Conservation (phyloP, 768 basidiomycete species). For the Boletus sp. region DNA sequence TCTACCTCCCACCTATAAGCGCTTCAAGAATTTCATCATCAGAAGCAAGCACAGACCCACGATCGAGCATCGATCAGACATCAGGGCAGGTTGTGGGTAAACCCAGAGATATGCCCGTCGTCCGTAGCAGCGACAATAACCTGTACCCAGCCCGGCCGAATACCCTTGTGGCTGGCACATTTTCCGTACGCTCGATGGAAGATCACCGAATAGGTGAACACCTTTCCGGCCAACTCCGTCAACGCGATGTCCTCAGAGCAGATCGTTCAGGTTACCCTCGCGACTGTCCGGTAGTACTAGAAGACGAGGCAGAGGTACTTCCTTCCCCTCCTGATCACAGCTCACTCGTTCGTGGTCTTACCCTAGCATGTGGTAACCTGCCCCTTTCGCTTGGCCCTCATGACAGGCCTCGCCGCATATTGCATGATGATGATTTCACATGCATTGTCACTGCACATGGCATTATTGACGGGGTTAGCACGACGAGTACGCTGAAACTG, state of each 20-base stretch:
- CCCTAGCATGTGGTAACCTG: neutral
- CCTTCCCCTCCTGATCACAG: neutral
- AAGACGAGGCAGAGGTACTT: neutral
- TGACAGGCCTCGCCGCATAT: conserved; percentile 41
- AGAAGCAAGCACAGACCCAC: neutral
- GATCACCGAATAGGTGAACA: neutral
- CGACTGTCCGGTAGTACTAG: neutral
- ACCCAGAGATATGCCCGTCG: neutral
- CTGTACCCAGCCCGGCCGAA: neutral
- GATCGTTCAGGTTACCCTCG: neutral
- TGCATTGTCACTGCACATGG: conserved; percentile 41
- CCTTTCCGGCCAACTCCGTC: neutral
- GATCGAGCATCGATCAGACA: neutral
- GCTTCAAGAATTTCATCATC: neutral
- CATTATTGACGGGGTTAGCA: conserved; percentile 28
- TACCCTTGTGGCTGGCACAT: neutral
- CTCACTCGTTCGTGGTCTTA: neutral
- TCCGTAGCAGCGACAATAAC: neutral
- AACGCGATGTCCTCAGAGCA: neutral
- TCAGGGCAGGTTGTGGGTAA: neutral
- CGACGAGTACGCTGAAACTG: conserved; percentile 19
- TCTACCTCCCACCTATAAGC: conserved; percentile 11
- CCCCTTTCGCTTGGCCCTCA: conserved; percentile 25
- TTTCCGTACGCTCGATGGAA: neutral
- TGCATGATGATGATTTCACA: conserved; percentile 19